Evolutionary conservation across 139 green algal genomes (phyloP), one percentile per base, ranked within the genome.

Genomic region (Coelastrella sp.): DNA sequence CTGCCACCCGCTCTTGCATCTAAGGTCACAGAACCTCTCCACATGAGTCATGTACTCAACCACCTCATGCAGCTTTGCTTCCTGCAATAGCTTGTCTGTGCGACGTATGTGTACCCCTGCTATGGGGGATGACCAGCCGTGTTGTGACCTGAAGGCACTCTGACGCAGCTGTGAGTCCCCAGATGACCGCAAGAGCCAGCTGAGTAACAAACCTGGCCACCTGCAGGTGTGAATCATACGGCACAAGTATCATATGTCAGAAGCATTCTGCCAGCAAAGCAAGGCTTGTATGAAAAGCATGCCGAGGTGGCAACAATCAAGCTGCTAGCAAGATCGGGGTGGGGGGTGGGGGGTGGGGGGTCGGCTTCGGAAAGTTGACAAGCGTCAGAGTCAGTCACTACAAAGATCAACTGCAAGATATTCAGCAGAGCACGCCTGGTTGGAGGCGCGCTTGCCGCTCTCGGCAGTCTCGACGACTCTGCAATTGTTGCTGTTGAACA

Each of bases 21-120:
- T 58, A 7, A 80, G 32, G 47, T 91, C 87, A 65, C 87, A 91
- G n/a, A 61, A n/a, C 14, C 60, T 47, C 65, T 91, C 77, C 64
- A 91, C 87, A 75, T 91, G 87, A 6, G 3, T 2, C 87, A 91
- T 91, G 87, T 91, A 87, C 20, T 91, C 76, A 0, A 32, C 65
- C 6, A 86, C 61, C 6, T 56, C 7, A 19, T 91, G 79, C 0
- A 78, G 79, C 17, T 73, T 57, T 5, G 87, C 87, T 47, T 86
- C 77, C 6, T 7, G 20, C 8, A 10, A 56, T 4, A 89, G 6
- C 73, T 89, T 89, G 73, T 89, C 85, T 10, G 73, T 89, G 19
- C 85, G 73, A 4, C 87, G 76, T 19, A 91, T 47, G 57, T 91
- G 87, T 3, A 91, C 87, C 16, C 87, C 87, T 3, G 81, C 78